Base-by-base conservation (phyloP, 2,329 filamentous ascomycete genomes). In the Cylindrodendrum hubeiense region DNA sequence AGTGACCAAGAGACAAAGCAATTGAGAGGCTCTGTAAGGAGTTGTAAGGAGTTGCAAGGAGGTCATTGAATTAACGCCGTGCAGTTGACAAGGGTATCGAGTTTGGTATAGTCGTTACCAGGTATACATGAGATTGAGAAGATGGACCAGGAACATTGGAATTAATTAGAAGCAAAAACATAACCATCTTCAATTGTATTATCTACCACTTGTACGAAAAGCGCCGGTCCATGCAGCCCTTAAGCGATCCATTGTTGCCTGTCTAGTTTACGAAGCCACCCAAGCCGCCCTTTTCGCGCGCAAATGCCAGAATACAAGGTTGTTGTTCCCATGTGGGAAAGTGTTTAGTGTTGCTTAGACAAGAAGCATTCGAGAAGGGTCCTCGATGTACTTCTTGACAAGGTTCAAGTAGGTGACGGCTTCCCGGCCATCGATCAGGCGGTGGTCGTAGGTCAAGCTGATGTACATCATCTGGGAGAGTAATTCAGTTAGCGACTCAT, bases 341-440 rank as follows among this genome's bases (percentile, higher is more conserved):
- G 7, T 54, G 1, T 19, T 30, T 30, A 13, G 15, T 30, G 17
- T 1, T 3, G 21, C 17, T 52, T 82, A 73, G 84, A 86, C 87
- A 85, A 90, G 50, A 79, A 56, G 78, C 74, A 34, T 84, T 82
- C 58, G 81, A 70, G 76, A 87, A 81, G 56, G 88, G 58, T 77
- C 75, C 65, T 77, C 73, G 5, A 77, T 74, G 52, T 75, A 71
- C 69, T 73, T 71, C 67, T 77, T 77, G 43, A 77, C 75, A 5
- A 69, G 63, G 59, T 77, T 77, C 41, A 77, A 84, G 73, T 90
- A 90, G 68, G 89, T 86, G 72, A 89, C 89, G 70, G 90, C 88
- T 46, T 86, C 85, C 3, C 86, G 85, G 28, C 87, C 87, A 50
- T 86, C 82, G 66, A 90, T 89, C 63, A 86, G 84, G 67, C 83